Evolutionary conservation across 2,329 filamentous ascomycete genomes (phyloP), one percentile per base, ranked within the genome.

Genomic region (Xylaria sp.): DNA sequence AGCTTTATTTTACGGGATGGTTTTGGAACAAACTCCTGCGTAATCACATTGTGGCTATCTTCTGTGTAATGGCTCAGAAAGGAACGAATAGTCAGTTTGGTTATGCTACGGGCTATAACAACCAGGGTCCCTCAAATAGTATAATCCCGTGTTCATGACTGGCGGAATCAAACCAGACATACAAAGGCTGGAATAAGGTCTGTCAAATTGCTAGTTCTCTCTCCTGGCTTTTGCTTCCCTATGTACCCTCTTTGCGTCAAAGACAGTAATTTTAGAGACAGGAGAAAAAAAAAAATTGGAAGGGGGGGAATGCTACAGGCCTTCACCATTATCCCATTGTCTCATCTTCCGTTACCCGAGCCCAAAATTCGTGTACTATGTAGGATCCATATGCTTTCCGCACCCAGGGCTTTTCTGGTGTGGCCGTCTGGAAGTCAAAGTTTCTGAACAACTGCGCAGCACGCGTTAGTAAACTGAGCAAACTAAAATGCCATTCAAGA

Each of bases 361-460:
- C 50, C 70, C 62, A 68, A 37, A 73, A 75, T 44, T 75, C 65
- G 7, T 72, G 54, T 23, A 76, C 70, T 9, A 70, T 18, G 28
- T 63, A 71, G 3, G 68, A 72, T 12, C 60, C 48, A 39, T 72
- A 73, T 3, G 32, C 63, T n/a, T 13, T 23, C 44, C 69, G 69
- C 18, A 3, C 56, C 74, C 71, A 76, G 3, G 74, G 70, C n/a
- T 65, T 63, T 55, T 73, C 68, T 18, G 74, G 74, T 32, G 70
- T 72, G 2, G 65, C 71, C 2, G 72, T 61, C 34, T 75, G 73
- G 54, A 75, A 74, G 57, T 76, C 74, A 23, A 75, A 75, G 25
- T 73, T 64, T 23, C 74, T 71, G 3, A 75, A 28, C 13, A 75
- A 59, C 74, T 76, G 54, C 10, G 13, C 32, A 32, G 39, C 5